Base-by-base conservation (phyloP, 805 yeast genomes). In the Pichia paraexigua region DNA sequence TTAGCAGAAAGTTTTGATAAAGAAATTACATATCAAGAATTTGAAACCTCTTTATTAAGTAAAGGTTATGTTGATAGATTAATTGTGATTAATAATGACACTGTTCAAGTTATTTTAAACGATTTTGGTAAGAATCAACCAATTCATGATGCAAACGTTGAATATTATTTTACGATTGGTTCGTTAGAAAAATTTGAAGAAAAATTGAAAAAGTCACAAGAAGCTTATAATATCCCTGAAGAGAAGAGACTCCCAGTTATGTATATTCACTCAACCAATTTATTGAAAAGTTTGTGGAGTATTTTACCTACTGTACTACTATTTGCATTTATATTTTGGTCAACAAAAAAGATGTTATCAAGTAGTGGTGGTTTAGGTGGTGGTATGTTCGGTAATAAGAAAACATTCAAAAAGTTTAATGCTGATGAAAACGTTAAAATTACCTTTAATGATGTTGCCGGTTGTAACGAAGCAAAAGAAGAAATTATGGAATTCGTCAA, bases 401-500 rank as follows among this genome's bases (percentile, higher is more conserved):
- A 87, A 27, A 83, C 80, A 57, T 95, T 95, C 37, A 87, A 87
- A 65, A 73, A 82, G 54, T 89, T 85, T 71, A 87, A 89, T 68
- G 87, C 86, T 59, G 92, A 86, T 60, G 82, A 85, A 5, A 90
- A 87, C 56, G 86, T 90, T 54, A 86, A 86, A 61, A 82, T 87
- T 47, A 82, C 80, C 57, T 90, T 91, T 65, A 82, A 80, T 56
- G 96, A 91, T 64, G 97, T 90, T 49, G 97, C 97, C 1, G 97
- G 97, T 25, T 85, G 92, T 74, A 88, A 87, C 60, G 97, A 90
- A 68, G 94, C 96, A 20, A 90, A 90, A 64, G 92, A 85, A 64
- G 97, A 90, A 71, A 89, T 90, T 58, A 87, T 89, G 95, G 97
- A 90, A 69, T 90, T 90, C 72, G 97, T 90, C 50, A 82, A 83